Base-by-base conservation (phyloP, 306 rosid genomes). In the Hippophae rhamnoides region DNA sequence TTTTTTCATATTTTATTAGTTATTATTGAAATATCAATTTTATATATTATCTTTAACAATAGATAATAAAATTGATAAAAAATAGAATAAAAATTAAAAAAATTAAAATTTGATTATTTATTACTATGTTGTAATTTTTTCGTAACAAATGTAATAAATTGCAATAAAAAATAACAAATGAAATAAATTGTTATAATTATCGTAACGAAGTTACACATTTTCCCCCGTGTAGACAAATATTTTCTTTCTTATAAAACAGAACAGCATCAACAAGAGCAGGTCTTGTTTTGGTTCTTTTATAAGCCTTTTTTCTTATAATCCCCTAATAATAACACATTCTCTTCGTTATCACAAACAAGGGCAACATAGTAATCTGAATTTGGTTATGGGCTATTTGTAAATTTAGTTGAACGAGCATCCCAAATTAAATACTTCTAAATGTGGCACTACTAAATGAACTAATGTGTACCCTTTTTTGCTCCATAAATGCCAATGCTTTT, bases 401-500 rank as follows among this genome's bases (percentile, higher is more conserved):
- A 90, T 62, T 80, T 87, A 1, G 87, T 87, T 0, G 95, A 75
- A 5, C 94, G 77, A 23, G 87, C 72, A 55, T 90, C 97, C 97
- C 97, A 90, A 40, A n/a, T n/a, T n/a, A n/a, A 77, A 87, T 2
- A 87, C 78, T 3, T 90, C 95, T 4, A 84, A 74, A 0, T 57
- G 84, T 23, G 71, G 62, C 0, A 13, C 97, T 0, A 82, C 71
- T 18, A 18, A 18, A 18, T 18, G 23, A 11, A 73, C 81, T 0
- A 90, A 66, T 4, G 84, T 90, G 77, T 65, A 90, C 26, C 97
- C 94, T 65, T 81, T 90, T 50, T 85, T 90, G 79, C 78, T 77
- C 97, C 97, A 90, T 23, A 84, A 83, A 54, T 68, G 72, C 97
- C 97, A 90, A 0, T 94, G 94, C 61, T 90, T 90, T 3, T 90